Conservation (phyloP, 306 rosid species). For the Herpetospermum pedunculosum region DNA sequence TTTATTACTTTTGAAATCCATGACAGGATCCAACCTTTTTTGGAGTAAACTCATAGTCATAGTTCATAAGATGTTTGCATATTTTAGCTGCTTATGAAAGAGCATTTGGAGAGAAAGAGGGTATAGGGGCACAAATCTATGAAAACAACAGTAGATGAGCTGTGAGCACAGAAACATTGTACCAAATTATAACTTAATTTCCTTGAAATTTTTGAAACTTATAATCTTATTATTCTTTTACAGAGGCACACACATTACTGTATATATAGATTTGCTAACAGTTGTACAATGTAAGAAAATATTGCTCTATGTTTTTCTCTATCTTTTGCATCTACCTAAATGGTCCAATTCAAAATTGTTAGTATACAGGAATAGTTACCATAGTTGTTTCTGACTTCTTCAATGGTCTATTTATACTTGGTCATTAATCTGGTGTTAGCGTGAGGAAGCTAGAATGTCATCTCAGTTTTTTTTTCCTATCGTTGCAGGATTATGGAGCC, state of each 20-base stretch:
- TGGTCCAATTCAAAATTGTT: neutral
- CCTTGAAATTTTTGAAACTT: too few species aligned
- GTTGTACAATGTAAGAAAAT: neutral
- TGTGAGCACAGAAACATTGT: neutral
- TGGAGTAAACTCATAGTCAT: neutral
- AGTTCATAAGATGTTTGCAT: too few species aligned
- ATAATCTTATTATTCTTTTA: neutral
- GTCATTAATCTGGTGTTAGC: conserved; percentile 6
- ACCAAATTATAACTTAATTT: neutral
- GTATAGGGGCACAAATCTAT: neutral
- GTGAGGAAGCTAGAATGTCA: neutral
- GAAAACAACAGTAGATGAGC: neutral
- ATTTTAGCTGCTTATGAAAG: neutral
- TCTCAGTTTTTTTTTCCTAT: conserved; percentile 2
- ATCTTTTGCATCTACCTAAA: neutral
- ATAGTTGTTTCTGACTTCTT: neutral
- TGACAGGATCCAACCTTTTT: neutral
- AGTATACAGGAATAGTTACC: neutral
- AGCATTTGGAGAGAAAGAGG: neutral
- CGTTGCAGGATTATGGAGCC: conserved; percentile 74
- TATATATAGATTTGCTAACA: too few species aligned
- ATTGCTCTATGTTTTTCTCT: neutral
- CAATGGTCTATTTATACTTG: neutral
- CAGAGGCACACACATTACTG: neutral
- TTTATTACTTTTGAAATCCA: too few species aligned